These are phyloP conservation scores for Plasmodium sp. DNA, from an alignment of 169 alveolate genomes.

Conservation along the genomic window DNA sequence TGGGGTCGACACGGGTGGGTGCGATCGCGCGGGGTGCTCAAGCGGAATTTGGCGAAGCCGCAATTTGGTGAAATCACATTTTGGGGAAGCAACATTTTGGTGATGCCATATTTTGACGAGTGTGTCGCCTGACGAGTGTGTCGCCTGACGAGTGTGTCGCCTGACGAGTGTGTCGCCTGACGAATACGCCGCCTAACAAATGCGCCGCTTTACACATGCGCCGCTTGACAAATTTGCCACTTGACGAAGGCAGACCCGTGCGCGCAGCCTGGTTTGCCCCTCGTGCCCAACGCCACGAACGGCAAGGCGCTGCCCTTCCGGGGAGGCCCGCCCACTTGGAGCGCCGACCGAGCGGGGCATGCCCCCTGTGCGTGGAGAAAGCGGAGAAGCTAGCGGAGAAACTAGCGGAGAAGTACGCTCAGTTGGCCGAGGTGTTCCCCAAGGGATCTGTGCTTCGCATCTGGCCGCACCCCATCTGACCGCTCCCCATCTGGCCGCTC, in stretches of 20 bases:
- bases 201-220: too few species aligned
- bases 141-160: too few species aligned
- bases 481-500: background rate
- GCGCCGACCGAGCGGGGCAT: background rate
- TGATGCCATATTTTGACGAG: background rate
- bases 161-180: too few species aligned
- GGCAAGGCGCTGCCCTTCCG: background rate
- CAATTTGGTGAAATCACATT: too few species aligned
- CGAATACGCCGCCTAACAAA: background rate
- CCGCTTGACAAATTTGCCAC: background rate
- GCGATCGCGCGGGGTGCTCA: background rate
- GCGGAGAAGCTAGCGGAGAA: too few species aligned
- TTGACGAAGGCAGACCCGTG: background rate
- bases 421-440: background rate
- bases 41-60: background rate
- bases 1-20: background rate
- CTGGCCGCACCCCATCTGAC: too few species aligned
- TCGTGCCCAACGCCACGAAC: background rate
- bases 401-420: background rate
- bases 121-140: too few species aligned
- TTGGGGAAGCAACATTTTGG: too few species aligned
- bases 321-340: background rate
- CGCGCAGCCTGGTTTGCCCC: background rate
- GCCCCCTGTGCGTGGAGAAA: background rate
- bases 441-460: background rate